Base-by-base conservation (phyloP, 2,329 filamentous ascomycete genomes). In the Aspergillus cejpii region DNA sequence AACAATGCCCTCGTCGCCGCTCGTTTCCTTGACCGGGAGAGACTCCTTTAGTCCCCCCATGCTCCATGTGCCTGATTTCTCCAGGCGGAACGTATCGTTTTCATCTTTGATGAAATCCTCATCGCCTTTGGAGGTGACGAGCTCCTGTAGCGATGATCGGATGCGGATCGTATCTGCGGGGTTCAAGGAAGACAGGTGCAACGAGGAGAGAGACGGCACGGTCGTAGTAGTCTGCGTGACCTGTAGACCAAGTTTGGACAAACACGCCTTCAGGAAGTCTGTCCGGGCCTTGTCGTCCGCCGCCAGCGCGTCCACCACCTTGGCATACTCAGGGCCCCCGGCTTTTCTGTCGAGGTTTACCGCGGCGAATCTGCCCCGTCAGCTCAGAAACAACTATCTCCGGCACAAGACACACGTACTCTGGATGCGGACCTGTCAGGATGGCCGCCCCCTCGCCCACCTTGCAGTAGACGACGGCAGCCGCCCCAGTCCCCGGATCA, bases 341-440 rank as follows among this genome's bases (percentile, higher is more conserved):
- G 82, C 76, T 3, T 84, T 80, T 5, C 76, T 79, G 49, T 82
- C 76, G 5, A 97, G 75, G 58, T 94, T 95, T 36, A 74, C 78
- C 1, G 86, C 79, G 3, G 89, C 83, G 62, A 97, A 97, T 63
- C 89, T 94, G 54, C 7, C 29, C 43, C 39, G 51, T 62, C 51
- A 62, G 41, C 45, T 51, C 39, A 48, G 54, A 50, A 15, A 41
- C 34, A 43, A 47, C 44, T 28, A 37, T 49, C 26, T 33, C 39
- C 40, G n/a, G 29, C 14, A 26, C 19, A 8, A 41, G 49, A 5
- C 3, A 11, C 39, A 70, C 78, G 63, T 73, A 94, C 87, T 98
- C 92, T 41, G 91, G 91, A 74, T 98, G 92, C 29, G 89, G 87
- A 0, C 90, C 89, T 0, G 86, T 94, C 14, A 98, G 68, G 5